A percentile compares a stretch with the other conserved stretches of the same genome.
phyloP scores from a whole-genome alignment of 305 asterid genomes.

The Fraxinus xanthoxyloides region DNA sequence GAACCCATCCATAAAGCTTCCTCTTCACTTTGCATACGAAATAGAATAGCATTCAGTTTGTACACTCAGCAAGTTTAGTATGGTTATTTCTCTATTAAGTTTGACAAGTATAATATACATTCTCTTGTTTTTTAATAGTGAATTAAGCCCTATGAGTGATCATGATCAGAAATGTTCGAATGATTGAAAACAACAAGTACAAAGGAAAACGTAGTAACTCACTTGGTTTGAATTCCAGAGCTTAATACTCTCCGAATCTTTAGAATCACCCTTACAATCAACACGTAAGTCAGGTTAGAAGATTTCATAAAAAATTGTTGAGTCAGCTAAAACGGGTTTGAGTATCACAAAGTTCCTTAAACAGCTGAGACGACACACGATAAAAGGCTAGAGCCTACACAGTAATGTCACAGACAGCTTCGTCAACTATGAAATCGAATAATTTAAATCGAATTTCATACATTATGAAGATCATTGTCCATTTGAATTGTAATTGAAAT shows the following conservation, averaged over 20 bases:
- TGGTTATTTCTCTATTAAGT: neutral
- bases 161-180: neutral
- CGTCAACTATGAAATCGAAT: neutral
- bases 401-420: constrained; percentile 18
- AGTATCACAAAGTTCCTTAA: neutral
- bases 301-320: neutral
- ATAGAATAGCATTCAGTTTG: constrained; percentile 5
- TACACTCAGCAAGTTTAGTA: neutral
- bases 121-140: neutral
- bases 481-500: constrained; percentile 17
- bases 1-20: constrained; percentile 27
- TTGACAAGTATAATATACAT: neutral
- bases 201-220: constrained; percentile 22
- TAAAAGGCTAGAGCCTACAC: constrained; percentile 44
- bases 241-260: constrained; percentile 33
- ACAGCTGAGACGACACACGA: neutral
- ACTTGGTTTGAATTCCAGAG: constrained; percentile 38
- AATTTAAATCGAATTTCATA: neutral
- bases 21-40: constrained; percentile 56
- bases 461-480: neutral
- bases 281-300: neutral
- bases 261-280: constrained; percentile 44
- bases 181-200: too few relatives aligned
- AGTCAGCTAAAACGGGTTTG: neutral
- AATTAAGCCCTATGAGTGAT: neutral